Evolutionary conservation across 208 protist genomes (phyloP).

Genomic region (Phytomonas sp.): DNA sequence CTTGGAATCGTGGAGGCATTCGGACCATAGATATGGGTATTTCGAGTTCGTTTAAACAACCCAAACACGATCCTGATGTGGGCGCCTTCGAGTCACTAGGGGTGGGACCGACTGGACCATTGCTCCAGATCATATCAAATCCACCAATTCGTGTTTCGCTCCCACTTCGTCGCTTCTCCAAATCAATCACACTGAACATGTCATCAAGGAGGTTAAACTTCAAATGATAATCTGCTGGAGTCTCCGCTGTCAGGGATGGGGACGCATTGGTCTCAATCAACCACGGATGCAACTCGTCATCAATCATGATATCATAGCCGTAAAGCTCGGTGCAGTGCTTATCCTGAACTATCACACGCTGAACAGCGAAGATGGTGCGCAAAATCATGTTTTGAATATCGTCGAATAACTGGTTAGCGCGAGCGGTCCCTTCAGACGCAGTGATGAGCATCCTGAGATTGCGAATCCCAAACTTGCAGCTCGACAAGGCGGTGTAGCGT

Average conservation of each 20-base stretch:
- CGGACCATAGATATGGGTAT: conserved; percentile 82
- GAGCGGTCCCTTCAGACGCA: conserved; percentile 67
- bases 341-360: conserved; percentile 71
- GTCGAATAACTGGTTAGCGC: conserved; percentile 83
- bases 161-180: conserved; percentile 67
- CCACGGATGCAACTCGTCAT: conserved; percentile 76
- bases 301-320: conserved; percentile 90
- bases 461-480: conserved; percentile 82
- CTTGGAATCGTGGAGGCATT: conserved; percentile 71
- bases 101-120: conserved; percentile 47
- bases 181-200: conserved; percentile 87
- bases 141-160: conserved; percentile 78
- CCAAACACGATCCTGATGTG: conserved; percentile 33
- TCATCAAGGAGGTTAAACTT: conserved; percentile 94
- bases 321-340: conserved; percentile 90
- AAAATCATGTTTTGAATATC: conserved; percentile 92
- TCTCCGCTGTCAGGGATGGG: conserved; percentile 91
- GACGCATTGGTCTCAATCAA: conserved; percentile 90
- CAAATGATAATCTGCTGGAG: conserved; percentile 89
- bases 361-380: conserved; percentile 66
- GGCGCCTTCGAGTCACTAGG: conserved; percentile 17
- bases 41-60: conserved; percentile 78
- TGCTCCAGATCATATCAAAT: conserved; percentile 87
- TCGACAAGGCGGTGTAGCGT: conserved; percentile 77
- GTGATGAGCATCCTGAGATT: conserved; percentile 78